These are phyloP conservation scores for Cadophora gregata DNA, from an alignment of 2,329 filamentous ascomycete species.

Conservation along the genomic window DNA sequence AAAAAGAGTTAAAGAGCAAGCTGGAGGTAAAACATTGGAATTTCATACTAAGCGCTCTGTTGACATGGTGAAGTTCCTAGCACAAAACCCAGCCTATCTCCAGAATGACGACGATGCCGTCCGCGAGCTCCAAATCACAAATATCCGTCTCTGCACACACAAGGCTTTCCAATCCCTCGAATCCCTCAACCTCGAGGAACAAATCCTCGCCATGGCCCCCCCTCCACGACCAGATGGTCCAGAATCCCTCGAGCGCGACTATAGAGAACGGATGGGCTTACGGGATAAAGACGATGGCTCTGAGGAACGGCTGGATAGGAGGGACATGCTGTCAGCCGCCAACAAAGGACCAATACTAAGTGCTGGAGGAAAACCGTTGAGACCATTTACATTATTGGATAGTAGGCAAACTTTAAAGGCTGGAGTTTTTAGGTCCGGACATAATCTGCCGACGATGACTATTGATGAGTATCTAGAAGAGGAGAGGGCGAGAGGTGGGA, in stretches of 20 bases:
- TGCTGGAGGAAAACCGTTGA: conserved; percentile 80
- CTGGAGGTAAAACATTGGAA: conserved; percentile 65
- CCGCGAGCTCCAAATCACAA: conserved; percentile 78
- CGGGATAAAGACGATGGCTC: conserved; percentile 53
- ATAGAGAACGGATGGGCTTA: conserved; percentile 51
- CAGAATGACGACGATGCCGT: conserved; percentile 86
- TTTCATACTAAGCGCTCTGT: conserved; percentile 24
- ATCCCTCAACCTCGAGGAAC: conserved; percentile 80
- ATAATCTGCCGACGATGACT: conserved; percentile 95
- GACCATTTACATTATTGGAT: conserved; percentile 87
- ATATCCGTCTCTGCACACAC: conserved; percentile 75
- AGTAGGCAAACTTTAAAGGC: conserved; percentile 76
- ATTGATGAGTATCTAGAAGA: conserved; percentile 98
- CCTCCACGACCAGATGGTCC: conserved; percentile 52
- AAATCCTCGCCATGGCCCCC: conserved; percentile 80
- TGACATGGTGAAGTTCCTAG: conserved; percentile 56
- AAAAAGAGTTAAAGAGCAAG: conserved; percentile 83
- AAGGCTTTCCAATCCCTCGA: conserved; percentile 88
- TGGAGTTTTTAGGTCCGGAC: conserved; percentile 87
- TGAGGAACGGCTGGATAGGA: conserved; percentile 72
- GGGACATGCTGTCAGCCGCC: conserved; percentile 56
- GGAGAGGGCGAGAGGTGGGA: conserved; percentile 81
- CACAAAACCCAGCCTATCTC: conserved; percentile 62
- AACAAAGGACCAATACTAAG: conserved; percentile 76
- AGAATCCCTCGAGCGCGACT: conserved; percentile 53